Evolutionary conservation across 1,284 basidiomycete species (phyloP).

Genomic region (Somion occarium): DNA sequence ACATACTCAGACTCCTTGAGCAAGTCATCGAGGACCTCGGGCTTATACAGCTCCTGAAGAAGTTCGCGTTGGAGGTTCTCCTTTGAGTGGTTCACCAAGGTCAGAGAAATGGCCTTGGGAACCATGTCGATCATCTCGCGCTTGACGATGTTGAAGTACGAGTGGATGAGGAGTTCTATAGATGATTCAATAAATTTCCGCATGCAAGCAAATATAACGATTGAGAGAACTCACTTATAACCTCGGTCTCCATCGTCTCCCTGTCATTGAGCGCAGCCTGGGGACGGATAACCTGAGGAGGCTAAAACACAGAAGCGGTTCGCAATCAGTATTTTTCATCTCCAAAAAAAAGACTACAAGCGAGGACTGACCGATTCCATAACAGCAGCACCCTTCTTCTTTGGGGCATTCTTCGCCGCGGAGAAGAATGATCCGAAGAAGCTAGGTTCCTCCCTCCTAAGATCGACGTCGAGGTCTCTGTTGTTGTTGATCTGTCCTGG

Average conservation of each 20-base stretch:
- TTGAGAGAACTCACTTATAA: conserved; percentile 93
- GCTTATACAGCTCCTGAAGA: conserved; percentile 85
- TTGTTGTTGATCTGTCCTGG: conserved; percentile 80
- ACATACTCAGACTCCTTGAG: conserved; percentile 90
- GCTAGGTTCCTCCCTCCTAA: conserved; percentile 83
- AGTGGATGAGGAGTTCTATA: conserved; percentile 83
- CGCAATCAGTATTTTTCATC: background rate
- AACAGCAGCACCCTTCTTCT: conserved; percentile 73
- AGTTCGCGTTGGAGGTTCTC: conserved; percentile 90
- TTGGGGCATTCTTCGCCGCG: conserved; percentile 41
- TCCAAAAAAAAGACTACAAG: background rate
- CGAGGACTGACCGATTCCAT: conserved; percentile 81
- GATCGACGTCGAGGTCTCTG: conserved; percentile 89
- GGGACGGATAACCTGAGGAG: conserved; percentile 88
- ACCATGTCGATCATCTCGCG: conserved; percentile 99
- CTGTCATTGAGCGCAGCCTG: conserved; percentile 92
- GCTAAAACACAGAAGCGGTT: conserved; percentile 33
- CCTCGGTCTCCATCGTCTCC: conserved; percentile 98
- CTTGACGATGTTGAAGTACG: conserved; percentile 97
- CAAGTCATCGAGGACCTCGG: conserved; percentile 87
- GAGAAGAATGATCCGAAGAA: conserved; percentile 98
- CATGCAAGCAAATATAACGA: background rate
- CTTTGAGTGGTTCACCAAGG: conserved; percentile 89
- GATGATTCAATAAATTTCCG: too few relatives aligned
- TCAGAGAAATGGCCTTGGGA: conserved; percentile 94